Conservation (phyloP, 768 basidiomycete species). For the Panellus pusillus region DNA sequence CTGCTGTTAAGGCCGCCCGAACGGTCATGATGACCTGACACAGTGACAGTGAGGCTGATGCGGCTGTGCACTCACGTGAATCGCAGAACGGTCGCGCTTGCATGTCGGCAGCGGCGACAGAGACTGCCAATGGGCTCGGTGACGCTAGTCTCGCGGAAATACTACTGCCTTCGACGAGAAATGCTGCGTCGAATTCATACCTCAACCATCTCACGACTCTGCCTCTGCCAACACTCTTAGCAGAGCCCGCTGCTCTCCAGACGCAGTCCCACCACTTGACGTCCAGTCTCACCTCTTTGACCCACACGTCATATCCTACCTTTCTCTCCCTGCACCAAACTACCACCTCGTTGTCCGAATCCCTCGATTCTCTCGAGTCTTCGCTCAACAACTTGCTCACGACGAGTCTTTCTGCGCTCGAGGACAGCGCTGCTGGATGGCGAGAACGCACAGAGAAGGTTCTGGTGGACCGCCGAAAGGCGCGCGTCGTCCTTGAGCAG, state of each 20-base stretch:
- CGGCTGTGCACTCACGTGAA: too few species aligned
- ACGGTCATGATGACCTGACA: too few species aligned
- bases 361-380: slow-evolving; percentile 71
- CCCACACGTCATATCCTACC: slow-evolving; percentile 87
- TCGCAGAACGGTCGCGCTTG: not conserved
- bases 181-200: slow-evolving; percentile 46
- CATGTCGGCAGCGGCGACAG: not conserved
- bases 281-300: slow-evolving; percentile 85
- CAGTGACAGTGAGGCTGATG: too few species aligned
- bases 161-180: slow-evolving; percentile 4
- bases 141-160: slow-evolving; percentile 13
- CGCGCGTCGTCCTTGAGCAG: slow-evolving; percentile 86
- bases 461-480: slow-evolving; percentile 73
- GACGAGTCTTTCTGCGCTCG: slow-evolving; percentile 72
- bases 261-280: slow-evolving; percentile 87
- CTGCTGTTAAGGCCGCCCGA: too few species aligned
- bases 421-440: slow-evolving; percentile 71
- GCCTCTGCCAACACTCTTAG: slow-evolving; percentile 63
- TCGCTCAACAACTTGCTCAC: slow-evolving; percentile 72
- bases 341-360: slow-evolving; percentile 68
- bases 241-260: slow-evolving; percentile 74
- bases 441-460: slow-evolving; percentile 70
- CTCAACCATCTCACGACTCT: slow-evolving; percentile 65
- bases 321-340: slow-evolving; percentile 87
- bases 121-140: not conserved